Conservation (phyloP, 192 early-diverging fungal genomes). For the Gorgonomyces haynaldii region DNA sequence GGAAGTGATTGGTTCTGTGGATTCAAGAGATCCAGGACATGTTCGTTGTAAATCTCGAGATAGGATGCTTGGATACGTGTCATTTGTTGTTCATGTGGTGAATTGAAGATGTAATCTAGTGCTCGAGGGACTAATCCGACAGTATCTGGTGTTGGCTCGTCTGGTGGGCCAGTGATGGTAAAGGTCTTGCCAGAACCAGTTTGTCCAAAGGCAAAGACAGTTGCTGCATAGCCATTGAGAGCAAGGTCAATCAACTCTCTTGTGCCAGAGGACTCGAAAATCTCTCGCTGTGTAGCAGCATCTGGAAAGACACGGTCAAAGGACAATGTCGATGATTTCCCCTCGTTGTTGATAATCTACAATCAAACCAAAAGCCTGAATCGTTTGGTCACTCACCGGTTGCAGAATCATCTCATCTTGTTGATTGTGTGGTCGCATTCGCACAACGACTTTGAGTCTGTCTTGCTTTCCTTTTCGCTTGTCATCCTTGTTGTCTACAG, state of each 20-base stretch:
- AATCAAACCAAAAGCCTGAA: no score
- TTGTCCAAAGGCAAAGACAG: constrained; percentile 48
- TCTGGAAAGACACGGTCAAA: constrained; percentile 31
- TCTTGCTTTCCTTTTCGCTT: no score
- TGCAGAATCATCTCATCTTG: no score
- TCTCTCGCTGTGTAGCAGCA: constrained; percentile 14
- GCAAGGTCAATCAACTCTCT: constrained; percentile 27
- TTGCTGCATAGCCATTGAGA: constrained; percentile 39
- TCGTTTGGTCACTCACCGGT: no score
- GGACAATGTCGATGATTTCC: constrained; percentile 13
- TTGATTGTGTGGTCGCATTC: constrained; percentile 24
- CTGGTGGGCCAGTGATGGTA: constrained; percentile 41
- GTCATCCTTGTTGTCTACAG: no score
- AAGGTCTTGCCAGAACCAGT: constrained; percentile 47
- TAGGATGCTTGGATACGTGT: constrained; percentile 24
- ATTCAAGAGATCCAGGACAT: constrained; percentile 38
- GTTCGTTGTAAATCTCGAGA: constrained; percentile 49
- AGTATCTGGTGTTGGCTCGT: constrained; percentile 6
- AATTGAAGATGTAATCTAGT: constrained; percentile 24
- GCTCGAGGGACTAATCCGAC: constrained; percentile 36
- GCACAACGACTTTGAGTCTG: no score
- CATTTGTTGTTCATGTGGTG: not conserved
- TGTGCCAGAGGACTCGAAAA: constrained; percentile 38
- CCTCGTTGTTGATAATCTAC: no score
- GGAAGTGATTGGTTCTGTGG: constrained; percentile 22